These are phyloP conservation scores for Penicillium sp. DNA, from an alignment of 2,329 filamentous ascomycete species.

Conservation along the genomic window DNA sequence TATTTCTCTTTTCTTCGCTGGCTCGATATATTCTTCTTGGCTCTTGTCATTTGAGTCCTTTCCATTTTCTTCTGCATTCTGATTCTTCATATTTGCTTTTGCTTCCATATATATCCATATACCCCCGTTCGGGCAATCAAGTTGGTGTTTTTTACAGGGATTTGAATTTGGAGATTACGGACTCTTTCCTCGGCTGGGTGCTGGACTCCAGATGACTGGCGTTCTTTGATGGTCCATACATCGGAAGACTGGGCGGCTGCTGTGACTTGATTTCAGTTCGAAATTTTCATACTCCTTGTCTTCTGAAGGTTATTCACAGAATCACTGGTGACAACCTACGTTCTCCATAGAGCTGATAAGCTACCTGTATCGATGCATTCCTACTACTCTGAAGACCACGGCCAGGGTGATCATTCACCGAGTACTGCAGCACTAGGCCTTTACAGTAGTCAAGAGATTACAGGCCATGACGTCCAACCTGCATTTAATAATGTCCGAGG, in stretches of 20 bases:
- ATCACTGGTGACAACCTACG: not conserved
- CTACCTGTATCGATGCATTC: no score
- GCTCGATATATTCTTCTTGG: slow-evolving; percentile 11
- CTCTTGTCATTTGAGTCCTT: slow-evolving; percentile 1
- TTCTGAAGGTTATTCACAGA: no score
- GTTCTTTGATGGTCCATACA: slow-evolving; percentile 19
- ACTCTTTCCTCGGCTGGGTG: slow-evolving; percentile 10
- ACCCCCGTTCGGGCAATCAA: slow-evolving; percentile 23
- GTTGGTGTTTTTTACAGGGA: slow-evolving; percentile 27
- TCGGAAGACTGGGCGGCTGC: slow-evolving; percentile 15
- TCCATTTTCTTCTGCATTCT: slow-evolving; percentile 14
- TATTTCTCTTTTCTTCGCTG: slow-evolving; percentile 15
- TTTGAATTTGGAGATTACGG: slow-evolving; percentile 17
- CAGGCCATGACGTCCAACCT: not conserved
- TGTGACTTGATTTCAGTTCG: not conserved
- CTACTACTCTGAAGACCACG: not conserved
- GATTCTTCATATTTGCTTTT: slow-evolving; percentile 18
- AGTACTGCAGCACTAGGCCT: no score
- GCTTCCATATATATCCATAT: slow-evolving; percentile 26
- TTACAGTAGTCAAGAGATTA: not conserved
- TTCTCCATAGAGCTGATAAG: not conserved
- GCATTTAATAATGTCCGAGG: not conserved
- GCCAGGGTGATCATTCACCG: no score
- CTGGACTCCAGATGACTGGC: slow-evolving; percentile 13
- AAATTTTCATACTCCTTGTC: no score